Percentiles rank a stretch among this genome's conserved stretches.
These are phyloP conservation scores for Neopestalotiopsis sp. DNA, from an alignment of 2,329 filamentous ascomycete genomes.

Conservation along the genomic window DNA sequence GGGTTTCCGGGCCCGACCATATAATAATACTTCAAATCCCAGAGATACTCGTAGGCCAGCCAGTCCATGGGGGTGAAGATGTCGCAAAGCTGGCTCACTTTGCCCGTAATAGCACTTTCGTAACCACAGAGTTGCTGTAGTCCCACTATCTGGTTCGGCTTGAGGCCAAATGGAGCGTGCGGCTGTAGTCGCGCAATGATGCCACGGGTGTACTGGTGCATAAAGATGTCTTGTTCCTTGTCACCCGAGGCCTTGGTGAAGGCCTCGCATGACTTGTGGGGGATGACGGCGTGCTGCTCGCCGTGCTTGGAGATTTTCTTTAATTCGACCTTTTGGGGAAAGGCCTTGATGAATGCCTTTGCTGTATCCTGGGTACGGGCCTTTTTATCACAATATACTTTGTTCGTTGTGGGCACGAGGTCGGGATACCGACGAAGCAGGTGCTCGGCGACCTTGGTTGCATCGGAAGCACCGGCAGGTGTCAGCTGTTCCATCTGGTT, in stretches of 20 bases:
- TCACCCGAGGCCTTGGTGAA: conserved; percentile 59
- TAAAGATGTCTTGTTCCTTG: conserved; percentile 56
- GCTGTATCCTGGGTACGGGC: conserved; percentile 67
- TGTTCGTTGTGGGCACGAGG: conserved; percentile 53
- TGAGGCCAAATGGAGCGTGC: conserved; percentile 68
- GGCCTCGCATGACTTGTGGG: conserved; percentile 68
- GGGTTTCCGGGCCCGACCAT: conserved; percentile 69
- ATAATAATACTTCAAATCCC: conserved; percentile 68
- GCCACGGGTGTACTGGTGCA: conserved; percentile 62
- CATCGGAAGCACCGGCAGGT: conserved; percentile 63
- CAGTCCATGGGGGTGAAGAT: conserved; percentile 67
- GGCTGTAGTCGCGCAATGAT: conserved; percentile 63
- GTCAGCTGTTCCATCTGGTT: conserved; percentile 59
- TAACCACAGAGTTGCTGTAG: conserved; percentile 72
- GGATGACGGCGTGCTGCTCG: conserved; percentile 62
- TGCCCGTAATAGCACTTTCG: conserved; percentile 68
- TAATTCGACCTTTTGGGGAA: conserved; percentile 31
- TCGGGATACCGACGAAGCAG: conserved; percentile 65
- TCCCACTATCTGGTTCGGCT: conserved; percentile 64
- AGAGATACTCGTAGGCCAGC: conserved; percentile 69
- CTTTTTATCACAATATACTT: conserved; percentile 67
- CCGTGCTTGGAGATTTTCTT: conserved; percentile 38
- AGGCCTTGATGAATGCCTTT: conserved; percentile 60
- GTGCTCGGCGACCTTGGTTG: conserved; percentile 62
- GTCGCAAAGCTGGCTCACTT: conserved; percentile 63